Base-by-base conservation (phyloP, 257 asterid species). In the Gentiana straminea region DNA sequence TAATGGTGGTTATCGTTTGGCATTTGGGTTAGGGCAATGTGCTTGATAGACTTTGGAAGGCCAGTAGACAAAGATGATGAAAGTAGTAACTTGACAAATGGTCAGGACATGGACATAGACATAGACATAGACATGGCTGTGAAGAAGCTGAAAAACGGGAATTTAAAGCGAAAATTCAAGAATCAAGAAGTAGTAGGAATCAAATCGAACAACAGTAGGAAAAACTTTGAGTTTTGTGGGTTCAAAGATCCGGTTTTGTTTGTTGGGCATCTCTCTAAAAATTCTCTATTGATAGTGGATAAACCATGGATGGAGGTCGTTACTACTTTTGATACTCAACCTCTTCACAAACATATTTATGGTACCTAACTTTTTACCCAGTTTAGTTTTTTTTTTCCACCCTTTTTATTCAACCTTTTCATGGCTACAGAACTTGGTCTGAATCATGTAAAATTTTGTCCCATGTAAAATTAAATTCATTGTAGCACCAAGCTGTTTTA, bases 321-420 rank as follows among this genome's bases (percentile, higher is more conserved):
- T 54, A 73, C 74, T 69, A 49, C 78, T 59, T 84, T 93, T n/a
- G 96, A 83, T 53, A 35, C 85, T 48, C 73, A 70, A 61, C 98
- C 98, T 62, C 86, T 93, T 75, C 95, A 93, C 77, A 89, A 86
- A 80, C 94, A 89, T 72, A 77, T 89, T 35, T 92, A 52, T 56
- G 99, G 99, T 72, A 79, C 95, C 61, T 92, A 71, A 72, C 61
- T 50, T 39, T 41, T 35, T 11, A 51, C 5, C 8, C 45, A 33
- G 36, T 15, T 63, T 66, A 54, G 58, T 58, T 61, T 61, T 54
- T 47, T 54, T 13, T 13, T 24, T 24, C 24, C 24, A 15, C 24
- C 24, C 24, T 24, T 24, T 24, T 24, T 24, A 24, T 24, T 24
- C 24, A 24, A 24, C 24, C 24, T 24, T 24, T 24, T 24, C 24